A percentile compares a stretch with the other conserved stretches of the same genome.
phyloP scores from a whole-genome alignment of 202 grass and related monocot genomes.

The Eragrostis tef region DNA sequence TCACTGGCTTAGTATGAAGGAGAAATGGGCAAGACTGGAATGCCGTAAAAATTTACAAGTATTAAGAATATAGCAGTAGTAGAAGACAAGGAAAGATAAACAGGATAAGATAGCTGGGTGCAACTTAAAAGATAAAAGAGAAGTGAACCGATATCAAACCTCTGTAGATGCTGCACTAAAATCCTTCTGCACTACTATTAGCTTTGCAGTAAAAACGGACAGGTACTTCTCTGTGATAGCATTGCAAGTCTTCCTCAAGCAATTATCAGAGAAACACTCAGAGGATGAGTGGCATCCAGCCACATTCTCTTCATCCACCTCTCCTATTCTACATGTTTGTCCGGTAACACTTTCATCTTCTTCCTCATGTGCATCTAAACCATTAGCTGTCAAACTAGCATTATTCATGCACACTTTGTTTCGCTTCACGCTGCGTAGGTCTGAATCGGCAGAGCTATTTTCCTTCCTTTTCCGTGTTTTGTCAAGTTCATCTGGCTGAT shows the following conservation, averaged over 20 bases:
- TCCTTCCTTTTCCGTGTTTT: slow-evolving; percentile 62
- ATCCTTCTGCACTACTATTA: slow-evolving; percentile 71
- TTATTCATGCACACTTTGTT: slow-evolving; percentile 56
- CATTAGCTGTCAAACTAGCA: slow-evolving; percentile 47
- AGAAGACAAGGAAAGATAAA: slow-evolving; percentile 33
- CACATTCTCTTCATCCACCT: slow-evolving; percentile 41
- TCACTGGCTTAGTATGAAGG: slow-evolving; percentile 23
- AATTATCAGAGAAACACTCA: slow-evolving; percentile 76
- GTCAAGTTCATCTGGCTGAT: slow-evolving; percentile 41
- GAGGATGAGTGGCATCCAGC: slow-evolving; percentile 54
- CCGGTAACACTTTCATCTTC: slow-evolving; percentile 38
- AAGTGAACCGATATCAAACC: slow-evolving; percentile 46
- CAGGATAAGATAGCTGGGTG: slow-evolving; percentile 16
- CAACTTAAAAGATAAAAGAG: slow-evolving; percentile 16
- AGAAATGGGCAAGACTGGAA: slow-evolving; percentile 27
- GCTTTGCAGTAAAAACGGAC: slow-evolving; percentile 69
- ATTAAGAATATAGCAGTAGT: slow-evolving; percentile 20
- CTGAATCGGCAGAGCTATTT: slow-evolving; percentile 51
- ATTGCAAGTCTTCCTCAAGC: slow-evolving; percentile 81
- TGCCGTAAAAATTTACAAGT: slow-evolving; percentile 17
- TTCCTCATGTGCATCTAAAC: slow-evolving; percentile 51
- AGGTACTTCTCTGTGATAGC: slow-evolving; percentile 82
- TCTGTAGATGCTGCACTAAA: slow-evolving; percentile 70
- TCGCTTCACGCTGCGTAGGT: slow-evolving; percentile 57
- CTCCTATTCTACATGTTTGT: slow-evolving; percentile 36